phyloP scores from a whole-genome alignment of 495 filamentous ascomycete species.

The Tuber aestivum region DNA sequence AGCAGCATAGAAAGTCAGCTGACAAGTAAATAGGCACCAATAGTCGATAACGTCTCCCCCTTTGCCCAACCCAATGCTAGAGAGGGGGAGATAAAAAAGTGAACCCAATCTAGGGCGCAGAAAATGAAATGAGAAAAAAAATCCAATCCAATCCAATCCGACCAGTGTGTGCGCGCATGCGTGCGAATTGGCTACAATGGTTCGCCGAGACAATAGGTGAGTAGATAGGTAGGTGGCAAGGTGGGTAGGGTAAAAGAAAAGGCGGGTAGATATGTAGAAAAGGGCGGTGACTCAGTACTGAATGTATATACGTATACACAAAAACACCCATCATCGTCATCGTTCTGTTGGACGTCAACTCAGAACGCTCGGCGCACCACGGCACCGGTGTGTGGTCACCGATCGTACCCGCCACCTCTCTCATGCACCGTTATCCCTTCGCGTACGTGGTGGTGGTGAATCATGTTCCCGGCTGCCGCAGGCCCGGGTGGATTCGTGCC shows the following conservation, averaged over 20 bases:
- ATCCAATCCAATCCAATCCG: background rate
- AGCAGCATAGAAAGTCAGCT: background rate
- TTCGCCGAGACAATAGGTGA: background rate
- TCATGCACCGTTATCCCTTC: conserved; percentile 27
- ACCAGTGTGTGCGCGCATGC: background rate
- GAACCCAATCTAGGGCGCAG: conserved; percentile 6
- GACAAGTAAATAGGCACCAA: background rate
- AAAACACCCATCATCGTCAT: conserved; percentile 10
- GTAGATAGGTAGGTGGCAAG: background rate
- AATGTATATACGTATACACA: conserved; percentile 4
- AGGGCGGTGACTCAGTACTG: background rate
- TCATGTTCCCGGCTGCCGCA: conserved; percentile 25
- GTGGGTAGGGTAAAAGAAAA: background rate
- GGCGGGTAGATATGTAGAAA: conserved; percentile 8
- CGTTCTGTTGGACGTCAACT: conserved; percentile 10
- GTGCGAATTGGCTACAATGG: conserved; percentile 2
- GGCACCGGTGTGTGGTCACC: conserved; percentile 21
- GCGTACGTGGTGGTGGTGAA: conserved; percentile 23
- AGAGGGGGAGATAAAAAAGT: background rate
- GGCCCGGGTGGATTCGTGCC: conserved; percentile 33
- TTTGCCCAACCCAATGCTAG: background rate
- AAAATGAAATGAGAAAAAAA: background rate
- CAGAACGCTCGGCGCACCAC: background rate
- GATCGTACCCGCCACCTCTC: conserved; percentile 15
- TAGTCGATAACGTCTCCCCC: background rate